Conservation (phyloP, 2,329 filamentous ascomycete species). For the Clonostachys rhizophaga region DNA sequence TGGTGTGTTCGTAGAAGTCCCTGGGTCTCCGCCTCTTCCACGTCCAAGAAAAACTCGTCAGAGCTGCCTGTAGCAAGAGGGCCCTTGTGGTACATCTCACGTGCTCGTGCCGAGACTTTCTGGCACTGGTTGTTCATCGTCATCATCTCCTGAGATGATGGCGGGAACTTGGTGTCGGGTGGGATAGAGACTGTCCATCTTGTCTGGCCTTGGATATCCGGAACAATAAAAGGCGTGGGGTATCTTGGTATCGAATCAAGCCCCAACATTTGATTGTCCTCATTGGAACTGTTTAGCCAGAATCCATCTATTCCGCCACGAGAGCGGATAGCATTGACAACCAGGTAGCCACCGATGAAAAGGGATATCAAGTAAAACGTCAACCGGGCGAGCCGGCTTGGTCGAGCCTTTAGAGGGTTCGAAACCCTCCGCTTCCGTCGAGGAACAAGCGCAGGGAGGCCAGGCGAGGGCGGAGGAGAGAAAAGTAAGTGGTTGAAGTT, state of each 20-base stretch:
- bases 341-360: slow-evolving; percentile 45
- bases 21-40: slow-evolving; percentile 62
- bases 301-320: slow-evolving; percentile 17
- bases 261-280: slow-evolving; percentile 63
- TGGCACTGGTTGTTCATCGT: slow-evolving; percentile 65
- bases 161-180: slow-evolving; percentile 58
- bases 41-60: slow-evolving; percentile 70
- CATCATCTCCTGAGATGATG: slow-evolving; percentile 60
- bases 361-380: slow-evolving; percentile 49
- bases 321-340: slow-evolving; percentile 17
- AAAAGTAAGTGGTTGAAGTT: slow-evolving; percentile 64
- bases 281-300: slow-evolving; percentile 36
- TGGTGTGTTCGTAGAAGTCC: slow-evolving; percentile 45
- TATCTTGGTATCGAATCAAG: slow-evolving; percentile 64
- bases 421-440: slow-evolving; percentile 58
- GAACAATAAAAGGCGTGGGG: slow-evolving; percentile 67
- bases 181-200: slow-evolving; percentile 84
- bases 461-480: slow-evolving; percentile 65
- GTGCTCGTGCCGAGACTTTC: slow-evolving; percentile 57
- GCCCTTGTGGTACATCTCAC: slow-evolving; percentile 33
- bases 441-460: slow-evolving; percentile 63
- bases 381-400: slow-evolving; percentile 51
- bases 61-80: slow-evolving; percentile 46
- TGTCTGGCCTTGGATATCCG: slow-evolving; percentile 56
- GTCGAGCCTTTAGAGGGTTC: slow-evolving; percentile 39